Conservation (phyloP, 2,329 filamentous ascomycete genomes). For the Aphanocladium album region DNA sequence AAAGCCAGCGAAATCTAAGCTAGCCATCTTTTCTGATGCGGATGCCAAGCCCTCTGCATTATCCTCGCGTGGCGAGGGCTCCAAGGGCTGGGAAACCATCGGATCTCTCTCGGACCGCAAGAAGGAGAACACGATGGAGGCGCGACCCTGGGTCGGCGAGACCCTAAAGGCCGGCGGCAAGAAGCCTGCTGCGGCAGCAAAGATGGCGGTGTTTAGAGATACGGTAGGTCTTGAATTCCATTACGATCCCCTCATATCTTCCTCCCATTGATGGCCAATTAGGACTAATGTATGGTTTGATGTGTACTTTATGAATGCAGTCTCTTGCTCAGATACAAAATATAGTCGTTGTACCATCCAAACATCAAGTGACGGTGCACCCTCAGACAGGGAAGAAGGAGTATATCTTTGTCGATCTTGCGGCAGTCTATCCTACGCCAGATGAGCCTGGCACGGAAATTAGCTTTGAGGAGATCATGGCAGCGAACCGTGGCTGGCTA, state of each 20-base stretch:
- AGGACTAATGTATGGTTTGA: slow-evolving; percentile 80
- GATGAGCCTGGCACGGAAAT: slow-evolving; percentile 68
- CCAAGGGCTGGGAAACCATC: slow-evolving; percentile 88
- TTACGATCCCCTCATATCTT: slow-evolving; percentile 34
- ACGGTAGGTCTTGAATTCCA: slow-evolving; percentile 57
- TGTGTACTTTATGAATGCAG: slow-evolving; percentile 42
- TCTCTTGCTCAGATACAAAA: slow-evolving; percentile 58
- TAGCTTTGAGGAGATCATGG: slow-evolving; percentile 89
- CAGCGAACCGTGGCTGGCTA: slow-evolving; percentile 66
- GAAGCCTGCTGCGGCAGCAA: slow-evolving; percentile 62
- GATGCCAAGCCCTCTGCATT: slow-evolving; percentile 55
- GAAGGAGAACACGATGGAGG: slow-evolving; percentile 86
- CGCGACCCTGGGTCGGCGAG: slow-evolving; percentile 88
- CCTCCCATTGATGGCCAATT: slow-evolving; percentile 74
- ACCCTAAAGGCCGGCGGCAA: slow-evolving; percentile 83
- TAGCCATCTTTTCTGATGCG: slow-evolving; percentile 84
- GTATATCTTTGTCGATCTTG: slow-evolving; percentile 80
- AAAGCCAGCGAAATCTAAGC: slow-evolving; percentile 71
- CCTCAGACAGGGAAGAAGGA: slow-evolving; percentile 78
- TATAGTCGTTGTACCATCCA: slow-evolving; percentile 63
- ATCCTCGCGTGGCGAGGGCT: slow-evolving; percentile 45
- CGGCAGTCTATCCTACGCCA: slow-evolving; percentile 76
- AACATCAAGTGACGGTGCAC: slow-evolving; percentile 77
- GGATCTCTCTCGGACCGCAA: slow-evolving; percentile 80
- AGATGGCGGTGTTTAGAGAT: slow-evolving; percentile 94